Evolutionary conservation across 1,284 basidiomycete genomes (phyloP).

Genomic region (Trametes sp.): DNA sequence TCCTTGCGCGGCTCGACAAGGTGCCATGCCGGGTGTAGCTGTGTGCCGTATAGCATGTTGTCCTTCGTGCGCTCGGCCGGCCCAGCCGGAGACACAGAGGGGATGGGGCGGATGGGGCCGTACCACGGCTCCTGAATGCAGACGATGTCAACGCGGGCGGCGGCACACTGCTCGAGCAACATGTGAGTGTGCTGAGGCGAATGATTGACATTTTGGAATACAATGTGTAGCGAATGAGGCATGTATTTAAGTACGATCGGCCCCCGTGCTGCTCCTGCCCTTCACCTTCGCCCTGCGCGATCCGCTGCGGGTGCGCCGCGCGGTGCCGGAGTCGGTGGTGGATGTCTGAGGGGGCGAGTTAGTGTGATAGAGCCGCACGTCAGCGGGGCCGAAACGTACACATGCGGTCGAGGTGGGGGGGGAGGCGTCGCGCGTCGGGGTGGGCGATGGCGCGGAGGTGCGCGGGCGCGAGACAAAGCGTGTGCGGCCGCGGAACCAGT

Average conservation of each 20-base stretch:
- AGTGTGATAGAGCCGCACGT: conserved; percentile 1
- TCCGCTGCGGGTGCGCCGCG: background rate
- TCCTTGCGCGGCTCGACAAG: conserved; percentile 7
- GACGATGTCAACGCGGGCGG: conserved; percentile 4
- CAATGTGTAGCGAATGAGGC: conserved; percentile 1
- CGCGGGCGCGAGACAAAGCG: background rate
- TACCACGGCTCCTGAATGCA: conserved; percentile 18
- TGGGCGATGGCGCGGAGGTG: background rate
- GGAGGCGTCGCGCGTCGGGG: background rate
- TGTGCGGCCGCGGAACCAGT: background rate
- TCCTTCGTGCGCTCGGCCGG: conserved; percentile 13
- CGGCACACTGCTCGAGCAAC: conserved; percentile 8
- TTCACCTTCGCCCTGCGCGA: background rate
- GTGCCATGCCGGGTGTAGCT: conserved; percentile 12
- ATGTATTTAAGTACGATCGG: background rate
- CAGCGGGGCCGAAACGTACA: conserved; percentile 11
- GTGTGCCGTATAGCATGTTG: conserved; percentile 16
- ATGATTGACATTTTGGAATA: conserved; percentile 15
- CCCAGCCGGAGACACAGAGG: conserved; percentile 11
- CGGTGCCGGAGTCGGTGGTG: background rate
- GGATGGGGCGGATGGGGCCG: conserved; percentile 13
- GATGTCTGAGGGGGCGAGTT: conserved; percentile 6
- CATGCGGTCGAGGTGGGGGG: background rate
- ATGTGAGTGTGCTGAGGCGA: conserved; percentile 12
- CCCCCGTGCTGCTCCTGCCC: background rate